Evolutionary conservation across 139 green algal genomes (phyloP).

Genomic region (Pseudopediastrum boryanum): DNA sequence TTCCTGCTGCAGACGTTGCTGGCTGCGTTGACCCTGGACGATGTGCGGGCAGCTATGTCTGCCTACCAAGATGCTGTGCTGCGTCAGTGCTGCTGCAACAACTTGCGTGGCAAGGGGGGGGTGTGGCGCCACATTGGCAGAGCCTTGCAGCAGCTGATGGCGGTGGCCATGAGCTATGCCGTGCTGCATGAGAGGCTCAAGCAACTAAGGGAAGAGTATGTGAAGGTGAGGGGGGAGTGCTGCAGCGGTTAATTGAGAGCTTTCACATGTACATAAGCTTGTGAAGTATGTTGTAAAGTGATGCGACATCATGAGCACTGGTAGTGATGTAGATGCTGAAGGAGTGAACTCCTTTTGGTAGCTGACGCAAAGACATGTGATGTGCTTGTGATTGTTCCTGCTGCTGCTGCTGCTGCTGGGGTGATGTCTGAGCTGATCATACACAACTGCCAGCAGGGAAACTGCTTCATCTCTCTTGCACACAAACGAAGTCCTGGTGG

Average conservation of each 20-base stretch:
- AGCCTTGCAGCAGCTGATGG: conserved; percentile 4
- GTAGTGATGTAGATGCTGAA: too few species aligned
- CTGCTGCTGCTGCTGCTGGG: not conserved
- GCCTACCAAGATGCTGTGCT: conserved; percentile 28
- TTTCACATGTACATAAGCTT: too few species aligned
- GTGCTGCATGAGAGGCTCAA: not conserved
- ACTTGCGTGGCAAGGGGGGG: not conserved
- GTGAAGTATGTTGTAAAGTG: too few species aligned
- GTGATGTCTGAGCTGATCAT: not conserved
- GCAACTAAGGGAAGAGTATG: not conserved
- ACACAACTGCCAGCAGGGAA: not conserved
- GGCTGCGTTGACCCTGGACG: conserved; percentile 36
- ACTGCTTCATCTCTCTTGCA: too few species aligned
- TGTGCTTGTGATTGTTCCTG: too few species aligned
- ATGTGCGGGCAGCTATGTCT: conserved; percentile 30
- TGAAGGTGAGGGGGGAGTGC: not conserved
- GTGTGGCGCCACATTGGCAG: not conserved
- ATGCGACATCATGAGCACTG: too few species aligned
- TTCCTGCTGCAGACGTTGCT: conserved; percentile 18
- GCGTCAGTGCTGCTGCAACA: not conserved
- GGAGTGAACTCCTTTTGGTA: too few species aligned
- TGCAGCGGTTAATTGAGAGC: too few species aligned
- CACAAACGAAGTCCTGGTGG: too few species aligned
- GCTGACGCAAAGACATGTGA: too few species aligned
- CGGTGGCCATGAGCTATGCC: not conserved